phyloP scores from a whole-genome alignment of 2,329 filamentous ascomycete species.

The Colletotrichum graminicola region DNA sequence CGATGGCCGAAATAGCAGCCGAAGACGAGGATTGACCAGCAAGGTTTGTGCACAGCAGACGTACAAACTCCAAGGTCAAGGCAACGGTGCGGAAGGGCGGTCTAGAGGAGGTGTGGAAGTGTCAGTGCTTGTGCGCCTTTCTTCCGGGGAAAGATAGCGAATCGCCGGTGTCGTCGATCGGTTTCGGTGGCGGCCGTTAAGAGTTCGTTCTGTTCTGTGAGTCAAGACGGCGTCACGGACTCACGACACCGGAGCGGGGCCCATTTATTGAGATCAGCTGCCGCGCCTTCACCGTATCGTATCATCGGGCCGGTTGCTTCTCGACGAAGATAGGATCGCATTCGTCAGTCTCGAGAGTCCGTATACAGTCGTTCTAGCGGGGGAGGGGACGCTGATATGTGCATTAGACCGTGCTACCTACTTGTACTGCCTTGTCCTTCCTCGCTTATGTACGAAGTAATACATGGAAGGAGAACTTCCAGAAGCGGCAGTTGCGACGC shows the following conservation, averaged over 20 bases:
- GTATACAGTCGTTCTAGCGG: background rate
- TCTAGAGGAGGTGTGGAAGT: conserved; percentile 9
- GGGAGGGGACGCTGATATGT: too few species aligned
- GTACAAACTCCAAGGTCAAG: background rate
- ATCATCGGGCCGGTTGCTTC: conserved; percentile 1
- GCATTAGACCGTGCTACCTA: background rate
- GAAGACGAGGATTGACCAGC: background rate
- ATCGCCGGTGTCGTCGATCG: background rate
- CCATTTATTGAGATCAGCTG: conserved; percentile 28
- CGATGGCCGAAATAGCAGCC: background rate
- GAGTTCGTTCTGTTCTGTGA: conserved; percentile 27
- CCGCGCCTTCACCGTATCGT: conserved; percentile 16
- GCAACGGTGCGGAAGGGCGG: background rate
- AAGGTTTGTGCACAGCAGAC: conserved; percentile 2
- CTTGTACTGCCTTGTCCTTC: background rate
- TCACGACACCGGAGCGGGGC: conserved; percentile 9
- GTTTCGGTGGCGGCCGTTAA: conserved; percentile 21
- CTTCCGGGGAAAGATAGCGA: background rate
- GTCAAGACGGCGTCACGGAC: conserved; percentile 30
- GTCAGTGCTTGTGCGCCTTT: background rate
- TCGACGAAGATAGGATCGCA: background rate
- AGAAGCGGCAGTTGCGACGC: conserved; percentile 6
- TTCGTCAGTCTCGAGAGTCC: background rate
- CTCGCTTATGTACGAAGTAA: background rate
- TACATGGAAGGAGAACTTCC: background rate